Conservation (phyloP, 192 early-diverging fungal genomes). For the Coemansia sp. region DNA sequence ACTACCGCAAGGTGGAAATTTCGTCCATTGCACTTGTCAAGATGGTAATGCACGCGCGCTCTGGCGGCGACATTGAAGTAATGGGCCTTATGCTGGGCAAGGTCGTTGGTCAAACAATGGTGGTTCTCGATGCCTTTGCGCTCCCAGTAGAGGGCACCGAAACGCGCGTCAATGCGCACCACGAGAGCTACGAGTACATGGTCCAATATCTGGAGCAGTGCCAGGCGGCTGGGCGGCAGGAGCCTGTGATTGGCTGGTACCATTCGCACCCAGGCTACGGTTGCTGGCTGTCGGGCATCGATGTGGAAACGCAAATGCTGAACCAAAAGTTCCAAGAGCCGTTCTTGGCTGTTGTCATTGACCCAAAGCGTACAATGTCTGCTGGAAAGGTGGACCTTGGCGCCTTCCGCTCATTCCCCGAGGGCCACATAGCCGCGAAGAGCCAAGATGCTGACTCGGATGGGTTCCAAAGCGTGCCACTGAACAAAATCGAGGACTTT, state of each 20-base stretch:
- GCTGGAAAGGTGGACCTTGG: slow-evolving; percentile 97
- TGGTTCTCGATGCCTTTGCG: slow-evolving; percentile 96
- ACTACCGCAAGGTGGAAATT: slow-evolving; percentile 82
- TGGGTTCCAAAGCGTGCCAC: slow-evolving; percentile 63
- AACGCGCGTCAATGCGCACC: slow-evolving; percentile 91
- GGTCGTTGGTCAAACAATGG: slow-evolving; percentile 80
- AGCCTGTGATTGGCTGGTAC: slow-evolving; percentile 98
- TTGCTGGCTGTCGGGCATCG: slow-evolving; percentile 99
- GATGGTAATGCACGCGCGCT: slow-evolving; percentile 99
- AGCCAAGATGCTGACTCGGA: slow-evolving; percentile 8
- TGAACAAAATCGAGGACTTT: slow-evolving; percentile 97
- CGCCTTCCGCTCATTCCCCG: slow-evolving; percentile 97
- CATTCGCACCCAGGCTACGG: slow-evolving; percentile 99
- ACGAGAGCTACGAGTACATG: slow-evolving; percentile 98
- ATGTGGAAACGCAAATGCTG: slow-evolving; percentile 92
- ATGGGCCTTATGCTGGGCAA: slow-evolving; percentile 99
- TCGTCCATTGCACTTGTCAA: slow-evolving; percentile 97
- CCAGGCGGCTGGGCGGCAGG: slow-evolving; percentile 84
- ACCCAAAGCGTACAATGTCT: slow-evolving; percentile 95
- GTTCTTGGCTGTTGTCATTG: slow-evolving; percentile 93
- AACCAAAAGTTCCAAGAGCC: slow-evolving; percentile 96
- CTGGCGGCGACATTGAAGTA: slow-evolving; percentile 93
- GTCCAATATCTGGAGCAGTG: slow-evolving; percentile 84
- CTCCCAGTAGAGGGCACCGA: slow-evolving; percentile 98
- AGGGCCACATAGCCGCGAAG: slow-evolving; percentile 43